Base-by-base conservation (phyloP, 345 rosid species). In the Populus alba region DNA sequence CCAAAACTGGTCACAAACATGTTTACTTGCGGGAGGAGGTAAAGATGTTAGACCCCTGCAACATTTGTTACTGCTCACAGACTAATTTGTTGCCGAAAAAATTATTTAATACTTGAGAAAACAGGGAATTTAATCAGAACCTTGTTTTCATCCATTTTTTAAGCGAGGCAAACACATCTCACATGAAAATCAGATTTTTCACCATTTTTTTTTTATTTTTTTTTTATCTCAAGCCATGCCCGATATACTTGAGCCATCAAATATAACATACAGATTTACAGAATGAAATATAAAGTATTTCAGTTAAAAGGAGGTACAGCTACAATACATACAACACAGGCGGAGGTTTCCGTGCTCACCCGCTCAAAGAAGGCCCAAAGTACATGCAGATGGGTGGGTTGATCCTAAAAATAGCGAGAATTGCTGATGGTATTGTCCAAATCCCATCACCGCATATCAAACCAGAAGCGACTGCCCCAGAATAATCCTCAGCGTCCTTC, bases 311-410 rank as follows among this genome's bases (percentile, higher is more conserved):
- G 51, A 78, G 61, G 49, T 45, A 71, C 27, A 25, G 47, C 18
- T 47, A 45, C 27, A 41, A n/a, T 20, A 13, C 51, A 13, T 75
- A 79, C 86, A 83, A 59, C 78, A 69, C 11, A 47, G 45, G 71
- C 35, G 10, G 33, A 37, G 65, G 37, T 37, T 68, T 43, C 8
- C 62, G 53, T 49, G 71, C 82, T 89, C 87, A 93, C 15, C 80
- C 55, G 66, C 86, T 71, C 9, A 72, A 22, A 13, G 97, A 68
- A 10, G 97, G 97, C 38, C 98, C 92, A 35, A 93, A 95, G 85
- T 90, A 88, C 98, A 95, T 95, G 85, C 97, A 95, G 59, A 93
- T 91, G 37, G 98, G 98, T 1, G 97, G 98, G 72, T 91, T 87
- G 80, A 95, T 83, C 89, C 88, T 92, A 59, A 95, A 86, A 79